phyloP scores from a whole-genome alignment of 129 eudicot genomes.

The Flaveria ramosissima region DNA sequence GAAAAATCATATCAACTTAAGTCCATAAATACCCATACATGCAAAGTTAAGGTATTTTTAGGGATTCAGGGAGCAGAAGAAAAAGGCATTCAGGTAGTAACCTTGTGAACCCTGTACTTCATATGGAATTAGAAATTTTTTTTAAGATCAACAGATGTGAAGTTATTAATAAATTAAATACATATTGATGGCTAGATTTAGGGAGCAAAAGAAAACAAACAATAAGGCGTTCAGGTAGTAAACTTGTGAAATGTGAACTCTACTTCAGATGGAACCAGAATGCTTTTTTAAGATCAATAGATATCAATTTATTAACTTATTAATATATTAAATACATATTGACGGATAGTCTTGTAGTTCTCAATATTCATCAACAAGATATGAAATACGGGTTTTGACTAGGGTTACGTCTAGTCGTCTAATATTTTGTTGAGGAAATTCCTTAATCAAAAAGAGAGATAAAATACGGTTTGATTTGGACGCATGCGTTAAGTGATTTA shows the following conservation, averaged over 20 bases:
- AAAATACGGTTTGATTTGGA: background rate
- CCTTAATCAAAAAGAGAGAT: background rate
- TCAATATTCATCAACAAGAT: slow-evolving; percentile 15
- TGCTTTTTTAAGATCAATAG: background rate
- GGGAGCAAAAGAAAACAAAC: too few species aligned
- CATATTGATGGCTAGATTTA: background rate
- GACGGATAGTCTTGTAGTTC: background rate
- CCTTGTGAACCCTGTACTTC: background rate
- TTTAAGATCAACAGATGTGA: background rate
- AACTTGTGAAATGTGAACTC: background rate
- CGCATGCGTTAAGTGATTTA: background rate
- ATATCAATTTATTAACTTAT: background rate
- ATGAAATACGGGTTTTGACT: background rate
- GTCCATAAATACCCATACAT: background rate
- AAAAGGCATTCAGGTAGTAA: background rate
- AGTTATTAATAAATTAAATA: background rate
- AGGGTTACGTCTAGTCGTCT: background rate
- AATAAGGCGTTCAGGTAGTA: background rate
- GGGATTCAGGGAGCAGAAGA: too few species aligned
- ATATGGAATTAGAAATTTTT: background rate
- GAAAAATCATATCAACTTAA: background rate
- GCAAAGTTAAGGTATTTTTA: background rate
- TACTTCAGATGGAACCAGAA: background rate
- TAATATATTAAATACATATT: background rate
- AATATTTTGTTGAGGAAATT: background rate